A percentile compares a stretch with the other conserved stretches of the same genome.
Conservation (phyloP, 352 stramenopile species). For the Peronospora destructor region DNA sequence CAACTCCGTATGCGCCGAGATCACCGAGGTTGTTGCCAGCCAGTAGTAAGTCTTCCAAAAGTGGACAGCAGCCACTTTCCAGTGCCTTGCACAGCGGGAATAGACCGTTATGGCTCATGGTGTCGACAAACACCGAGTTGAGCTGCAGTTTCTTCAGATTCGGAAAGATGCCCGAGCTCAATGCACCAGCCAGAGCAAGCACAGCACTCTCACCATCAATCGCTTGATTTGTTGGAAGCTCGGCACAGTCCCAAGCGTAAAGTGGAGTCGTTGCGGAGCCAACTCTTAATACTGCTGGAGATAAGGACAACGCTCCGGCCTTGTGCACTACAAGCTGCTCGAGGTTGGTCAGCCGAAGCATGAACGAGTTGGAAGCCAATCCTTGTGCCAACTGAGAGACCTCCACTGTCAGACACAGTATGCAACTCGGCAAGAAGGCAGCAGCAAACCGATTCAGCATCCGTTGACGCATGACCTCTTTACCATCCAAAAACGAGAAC, state of each 20-base stretch:
- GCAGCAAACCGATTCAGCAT: constrained; percentile 46
- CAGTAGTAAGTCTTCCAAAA: constrained; percentile 49
- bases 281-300: background rate
- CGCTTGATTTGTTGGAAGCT: constrained; percentile 46
- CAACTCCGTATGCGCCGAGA: constrained; percentile 41
- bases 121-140: constrained; percentile 70
- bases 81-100: constrained; percentile 38
- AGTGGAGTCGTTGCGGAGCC: constrained; percentile 26
- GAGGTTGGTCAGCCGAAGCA: constrained; percentile 50
- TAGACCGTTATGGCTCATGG: constrained; percentile 42
- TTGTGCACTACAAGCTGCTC: constrained; percentile 56
- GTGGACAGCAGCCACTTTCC: constrained; percentile 37
- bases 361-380: constrained; percentile 21
- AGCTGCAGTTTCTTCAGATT: constrained; percentile 53
- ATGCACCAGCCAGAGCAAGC: constrained; percentile 31
- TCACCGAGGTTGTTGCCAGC: constrained; percentile 65
- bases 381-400: constrained; percentile 33
- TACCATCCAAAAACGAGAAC: constrained; percentile 58
- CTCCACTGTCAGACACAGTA: constrained; percentile 44
- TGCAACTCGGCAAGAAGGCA: constrained; percentile 44
- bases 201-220: constrained; percentile 53
- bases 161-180: constrained; percentile 33
- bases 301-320: constrained; percentile 7
- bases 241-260: constrained; percentile 53
- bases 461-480: constrained; percentile 43